Base-by-base conservation (phyloP, 1,139 yeast genomes). In the Taphrina populina region DNA sequence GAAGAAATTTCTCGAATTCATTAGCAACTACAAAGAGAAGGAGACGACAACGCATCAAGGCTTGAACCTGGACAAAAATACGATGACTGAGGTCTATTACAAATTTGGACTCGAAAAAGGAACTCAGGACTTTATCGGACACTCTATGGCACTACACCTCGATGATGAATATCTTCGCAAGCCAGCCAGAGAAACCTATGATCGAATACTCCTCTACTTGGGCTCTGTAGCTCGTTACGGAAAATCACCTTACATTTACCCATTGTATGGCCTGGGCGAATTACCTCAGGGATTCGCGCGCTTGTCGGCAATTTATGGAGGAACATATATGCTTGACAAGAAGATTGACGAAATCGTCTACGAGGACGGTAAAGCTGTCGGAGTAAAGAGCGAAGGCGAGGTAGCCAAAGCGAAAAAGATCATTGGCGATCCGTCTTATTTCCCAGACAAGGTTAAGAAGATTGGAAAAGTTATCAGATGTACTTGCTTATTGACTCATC, bases 241-340 rank as follows among this genome's bases (percentile, higher is more conserved):
- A 58, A 92, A 90, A 71, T 87, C 96, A 8, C 98, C 98, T 8
- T 92, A 92, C 70, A 80, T 92, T 62, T 92, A 92, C 69, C 99
- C 99, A 51, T 76, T 92, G 66, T 92, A 92, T 69, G 99, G 99
- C 8, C 78, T 94, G 60, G 98, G 99, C 51, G 99, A 92, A 71
- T 77, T 92, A 61, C 99, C 99, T 17, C 99, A 92, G 72, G 98
- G 97, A 11, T 92, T 92, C 75, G 96, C 98, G 15, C 81, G 99
- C 69, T 80, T 92, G 63, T 84, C 95, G 41, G 98, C 98, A 39
- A 92, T 92, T 63, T 90, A 92, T 67, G 99, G 99, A 62, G 98
- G 99, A 67, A 92, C 98, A 30, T 92, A 88, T 70, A 94, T 92
- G 98, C 80, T 92, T 68, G 95, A 88, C 70, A 90, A 95, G 46